Evolutionary conservation across 352 stramenopile genomes (phyloP).

Genomic region (Pythium volutum): DNA sequence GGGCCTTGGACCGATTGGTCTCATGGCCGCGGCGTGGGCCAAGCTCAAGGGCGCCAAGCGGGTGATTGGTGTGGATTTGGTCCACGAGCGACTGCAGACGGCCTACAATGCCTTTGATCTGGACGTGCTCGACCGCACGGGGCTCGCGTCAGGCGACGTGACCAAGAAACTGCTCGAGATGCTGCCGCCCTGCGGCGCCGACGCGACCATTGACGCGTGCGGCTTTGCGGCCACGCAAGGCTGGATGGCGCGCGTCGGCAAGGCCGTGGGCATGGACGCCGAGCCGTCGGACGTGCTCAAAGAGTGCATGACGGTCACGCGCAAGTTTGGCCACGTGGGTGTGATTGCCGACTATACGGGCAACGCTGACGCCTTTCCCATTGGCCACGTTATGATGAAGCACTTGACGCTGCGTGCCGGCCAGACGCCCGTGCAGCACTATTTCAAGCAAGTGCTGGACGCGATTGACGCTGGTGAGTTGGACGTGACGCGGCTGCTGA

Average conservation of each 20-base stretch:
- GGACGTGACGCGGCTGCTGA: slow-evolving; percentile 54
- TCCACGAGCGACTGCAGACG: slow-evolving; percentile 47
- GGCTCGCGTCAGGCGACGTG: slow-evolving; percentile 45
- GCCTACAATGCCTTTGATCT: slow-evolving; percentile 57
- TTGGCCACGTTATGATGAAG: slow-evolving; percentile 64
- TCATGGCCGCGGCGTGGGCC: slow-evolving; percentile 56
- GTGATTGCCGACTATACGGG: slow-evolving; percentile 56
- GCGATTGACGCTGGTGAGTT: slow-evolving; percentile 54
- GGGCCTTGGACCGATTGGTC: slow-evolving; percentile 57
- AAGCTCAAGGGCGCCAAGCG: slow-evolving; percentile 61
- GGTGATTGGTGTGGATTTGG: slow-evolving; percentile 54
- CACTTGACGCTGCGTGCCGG: slow-evolving; percentile 50
- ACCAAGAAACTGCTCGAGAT: slow-evolving; percentile 45
- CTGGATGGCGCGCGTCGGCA: slow-evolving; percentile 43
- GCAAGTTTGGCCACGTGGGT: slow-evolving; percentile 55
- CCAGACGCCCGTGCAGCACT: slow-evolving; percentile 49
- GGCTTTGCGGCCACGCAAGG: slow-evolving; percentile 33
- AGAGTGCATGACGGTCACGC: slow-evolving; percentile 51
- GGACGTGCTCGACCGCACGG: slow-evolving; percentile 56
- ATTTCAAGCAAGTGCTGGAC: slow-evolving; percentile 50
- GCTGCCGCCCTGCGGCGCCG: slow-evolving; percentile 46
- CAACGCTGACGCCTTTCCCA: slow-evolving; percentile 41
- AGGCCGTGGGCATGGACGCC: slow-evolving; percentile 46
- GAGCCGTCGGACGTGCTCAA: slow-evolving; percentile 55
- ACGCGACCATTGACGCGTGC: slow-evolving; percentile 55